phyloP scores from a whole-genome alignment of 2,329 filamentous ascomycete species.

The Trichoderma oligosporum region DNA sequence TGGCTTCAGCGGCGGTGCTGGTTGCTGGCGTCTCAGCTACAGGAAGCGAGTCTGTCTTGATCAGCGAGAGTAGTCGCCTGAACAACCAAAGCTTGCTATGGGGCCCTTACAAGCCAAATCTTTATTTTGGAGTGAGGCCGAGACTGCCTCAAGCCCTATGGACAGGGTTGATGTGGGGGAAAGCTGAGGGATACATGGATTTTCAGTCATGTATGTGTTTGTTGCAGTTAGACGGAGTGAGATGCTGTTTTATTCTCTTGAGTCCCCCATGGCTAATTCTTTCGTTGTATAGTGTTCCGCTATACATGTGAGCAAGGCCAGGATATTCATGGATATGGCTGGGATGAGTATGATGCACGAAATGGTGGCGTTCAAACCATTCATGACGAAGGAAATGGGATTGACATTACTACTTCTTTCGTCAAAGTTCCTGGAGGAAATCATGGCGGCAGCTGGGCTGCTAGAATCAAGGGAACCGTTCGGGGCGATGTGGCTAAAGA shows the following conservation, averaged over 20 bases:
- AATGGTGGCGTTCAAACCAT: constrained; percentile 85
- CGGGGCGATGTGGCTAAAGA: constrained; percentile 63
- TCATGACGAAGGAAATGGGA: constrained; percentile 79
- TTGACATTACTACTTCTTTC: constrained; percentile 91
- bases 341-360: constrained; percentile 93
- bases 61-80: constrained; percentile 47
- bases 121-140: constrained; percentile 89
- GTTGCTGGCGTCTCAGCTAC: constrained; percentile 27
- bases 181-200: constrained; percentile 72
- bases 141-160: constrained; percentile 76
- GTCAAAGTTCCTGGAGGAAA: constrained; percentile 84
- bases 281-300: constrained; percentile 62
- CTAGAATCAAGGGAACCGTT: constrained; percentile 76
- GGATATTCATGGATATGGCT: constrained; percentile 91
- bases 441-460: constrained; percentile 89
- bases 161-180: constrained; percentile 83
- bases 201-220: constrained; percentile 69
- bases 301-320: constrained; percentile 96
- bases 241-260: neutral
- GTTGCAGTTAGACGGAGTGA: neutral
- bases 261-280: constrained; percentile 7
- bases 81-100: constrained; percentile 87
- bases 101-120: constrained; percentile 90
- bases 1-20: constrained; percentile 30
- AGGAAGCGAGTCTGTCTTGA: constrained; percentile 39